A percentile compares a stretch with the other conserved stretches of the same genome.
Conservation (phyloP, 805 yeast species). For the Vanderwaltozyma verrucispora region DNA sequence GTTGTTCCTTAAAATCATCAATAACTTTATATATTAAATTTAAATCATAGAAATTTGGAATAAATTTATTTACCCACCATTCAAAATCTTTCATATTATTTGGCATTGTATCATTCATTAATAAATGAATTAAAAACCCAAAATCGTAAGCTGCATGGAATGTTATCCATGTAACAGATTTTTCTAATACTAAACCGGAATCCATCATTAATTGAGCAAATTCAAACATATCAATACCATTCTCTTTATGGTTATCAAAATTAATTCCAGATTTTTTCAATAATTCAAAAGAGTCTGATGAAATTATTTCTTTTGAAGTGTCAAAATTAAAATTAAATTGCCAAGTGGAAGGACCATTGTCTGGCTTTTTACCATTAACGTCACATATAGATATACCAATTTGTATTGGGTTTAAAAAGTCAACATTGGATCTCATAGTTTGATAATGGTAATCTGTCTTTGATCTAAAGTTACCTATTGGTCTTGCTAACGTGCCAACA, state of each 20-base stretch:
- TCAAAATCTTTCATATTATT: conserved; percentile 68
- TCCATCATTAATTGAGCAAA: conserved; percentile 80
- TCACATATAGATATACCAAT: conserved; percentile 72
- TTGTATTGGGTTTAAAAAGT: conserved; percentile 75
- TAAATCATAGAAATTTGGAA: conserved; percentile 78
- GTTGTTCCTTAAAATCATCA: conserved; percentile 20
- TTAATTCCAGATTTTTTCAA: conserved; percentile 76
- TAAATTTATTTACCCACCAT: conserved; percentile 56
- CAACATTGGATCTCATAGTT: conserved; percentile 85
- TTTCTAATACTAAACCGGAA: conserved; percentile 71
- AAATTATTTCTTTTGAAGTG: conserved; percentile 69
- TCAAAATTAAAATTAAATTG: conserved; percentile 89
- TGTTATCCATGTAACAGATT: conserved; percentile 69
- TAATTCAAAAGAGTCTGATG: conserved; percentile 73
- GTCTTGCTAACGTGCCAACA: conserved; percentile 93
- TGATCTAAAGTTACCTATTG: conserved; percentile 85
- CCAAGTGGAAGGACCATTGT: conserved; percentile 72
- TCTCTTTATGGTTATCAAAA: conserved; percentile 58
- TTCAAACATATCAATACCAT: conserved; percentile 68
- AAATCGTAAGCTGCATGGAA: conserved; percentile 93
- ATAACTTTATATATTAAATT: conserved; percentile 40
- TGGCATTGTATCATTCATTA: conserved; percentile 72
- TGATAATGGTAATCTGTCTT: conserved; percentile 93
- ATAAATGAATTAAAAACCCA: conserved; percentile 73
- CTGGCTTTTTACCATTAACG: conserved; percentile 58